Percentiles rank a stretch among this genome's conserved stretches.
phyloP scores from a whole-genome alignment of 164 flowering plant species.

The Tinospora cordifolia region DNA sequence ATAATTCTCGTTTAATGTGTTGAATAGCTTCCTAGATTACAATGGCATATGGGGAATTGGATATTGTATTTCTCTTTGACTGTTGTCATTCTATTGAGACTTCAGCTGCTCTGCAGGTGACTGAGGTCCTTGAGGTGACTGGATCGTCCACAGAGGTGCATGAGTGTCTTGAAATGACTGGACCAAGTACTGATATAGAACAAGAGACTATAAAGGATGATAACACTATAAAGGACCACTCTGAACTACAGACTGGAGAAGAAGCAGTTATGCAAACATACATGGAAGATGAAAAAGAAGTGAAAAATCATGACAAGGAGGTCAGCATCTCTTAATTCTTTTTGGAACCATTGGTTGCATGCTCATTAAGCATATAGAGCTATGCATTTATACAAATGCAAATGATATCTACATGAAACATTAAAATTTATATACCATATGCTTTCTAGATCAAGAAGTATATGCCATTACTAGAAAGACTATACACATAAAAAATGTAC shows the following conservation, averaged over 20 bases:
- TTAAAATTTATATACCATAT: too few species aligned
- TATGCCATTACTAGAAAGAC: too few species aligned
- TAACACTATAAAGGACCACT: not conserved
- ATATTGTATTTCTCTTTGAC: not conserved
- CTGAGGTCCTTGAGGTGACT: not conserved
- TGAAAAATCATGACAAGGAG: not conserved
- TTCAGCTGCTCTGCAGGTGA: not conserved
- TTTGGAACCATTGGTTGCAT: not conserved
- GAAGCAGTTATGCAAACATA: not conserved
- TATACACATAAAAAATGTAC: too few species aligned
- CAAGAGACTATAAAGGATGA: not conserved
- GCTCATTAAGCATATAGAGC: too few species aligned
- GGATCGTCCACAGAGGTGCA: not conserved
- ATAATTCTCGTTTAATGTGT: not conserved
- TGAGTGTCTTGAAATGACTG: not conserved
- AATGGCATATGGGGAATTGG: not conserved
- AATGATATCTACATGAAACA: too few species aligned
- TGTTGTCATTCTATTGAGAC: not conserved
- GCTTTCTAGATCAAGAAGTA: too few species aligned
- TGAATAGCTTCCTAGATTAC: not conserved
- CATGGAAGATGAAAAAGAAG: constrained; percentile 8
- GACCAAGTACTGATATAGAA: not conserved
- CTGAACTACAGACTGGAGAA: not conserved
- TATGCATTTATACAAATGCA: too few species aligned
- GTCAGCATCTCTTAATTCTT: not conserved